Conservation (phyloP, 208 protist genomes). For the Naegleria lovaniensis region DNA sequence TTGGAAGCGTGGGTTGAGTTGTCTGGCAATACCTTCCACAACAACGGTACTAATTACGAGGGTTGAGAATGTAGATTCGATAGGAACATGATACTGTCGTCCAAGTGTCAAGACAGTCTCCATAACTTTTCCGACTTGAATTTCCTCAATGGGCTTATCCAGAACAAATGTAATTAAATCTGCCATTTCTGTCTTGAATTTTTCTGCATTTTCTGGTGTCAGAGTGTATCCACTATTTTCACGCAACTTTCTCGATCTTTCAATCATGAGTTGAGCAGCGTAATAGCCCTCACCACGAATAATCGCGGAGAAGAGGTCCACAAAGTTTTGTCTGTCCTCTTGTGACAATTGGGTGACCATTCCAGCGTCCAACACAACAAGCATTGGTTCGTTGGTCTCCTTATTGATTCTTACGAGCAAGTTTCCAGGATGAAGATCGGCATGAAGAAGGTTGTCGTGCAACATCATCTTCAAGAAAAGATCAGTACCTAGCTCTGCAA, state of each 20-base stretch:
- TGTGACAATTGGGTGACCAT: conserved; percentile 72
- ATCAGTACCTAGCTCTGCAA: conserved; percentile 70
- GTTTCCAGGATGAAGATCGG: conserved; percentile 84
- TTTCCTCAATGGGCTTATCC: conserved; percentile 34
- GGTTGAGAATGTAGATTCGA: conserved; percentile 82
- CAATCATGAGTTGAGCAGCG: conserved; percentile 77
- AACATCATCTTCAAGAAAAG: conserved; percentile 90
- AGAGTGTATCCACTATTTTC: not conserved
- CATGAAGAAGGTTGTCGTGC: conserved; percentile 85
- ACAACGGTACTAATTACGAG: conserved; percentile 78
- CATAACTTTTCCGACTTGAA: conserved; percentile 69
- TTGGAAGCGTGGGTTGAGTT: conserved; percentile 74
- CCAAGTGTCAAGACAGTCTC: conserved; percentile 63
- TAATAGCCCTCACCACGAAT: conserved; percentile 69
- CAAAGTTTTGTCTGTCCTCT: conserved; percentile 77
- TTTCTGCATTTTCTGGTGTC: conserved; percentile 44
- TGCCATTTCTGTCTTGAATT: conserved; percentile 29
- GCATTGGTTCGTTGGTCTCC: conserved; percentile 37
- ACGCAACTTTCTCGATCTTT: conserved; percentile 50
- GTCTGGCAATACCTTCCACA: conserved; percentile 75
- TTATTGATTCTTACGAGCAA: not conserved
- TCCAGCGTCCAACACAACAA: conserved; percentile 77
- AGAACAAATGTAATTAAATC: conserved; percentile 32
- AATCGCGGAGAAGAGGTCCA: conserved; percentile 77
- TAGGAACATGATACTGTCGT: conserved; percentile 63